Base-by-base conservation (phyloP, 352 stramenopile genomes). In the Globisporangium barbulae region DNA sequence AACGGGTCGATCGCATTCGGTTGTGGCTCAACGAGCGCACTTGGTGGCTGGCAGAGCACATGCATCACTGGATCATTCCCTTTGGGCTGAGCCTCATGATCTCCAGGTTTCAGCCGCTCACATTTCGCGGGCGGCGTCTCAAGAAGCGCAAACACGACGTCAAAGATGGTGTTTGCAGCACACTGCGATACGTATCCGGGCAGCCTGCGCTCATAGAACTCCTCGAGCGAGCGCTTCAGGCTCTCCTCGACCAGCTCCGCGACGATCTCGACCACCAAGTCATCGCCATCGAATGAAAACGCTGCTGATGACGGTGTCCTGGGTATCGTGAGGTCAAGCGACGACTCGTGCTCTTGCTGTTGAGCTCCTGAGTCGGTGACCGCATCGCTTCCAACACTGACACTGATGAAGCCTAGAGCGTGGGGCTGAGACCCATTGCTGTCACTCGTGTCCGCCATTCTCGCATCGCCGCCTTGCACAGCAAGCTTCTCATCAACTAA, bases 141-240 rank as follows among this genome's bases (percentile, higher is more conserved):
- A 2, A 61, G 19, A 41, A 61, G 65, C 12, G 55, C 22, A 4
- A 52, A 41, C 0, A 76, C 19, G 21, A 57, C 37, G 2, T 70
- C 49, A 19, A 80, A 61, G n/a, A 87, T 15, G 10, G 75, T 37
- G 0, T 45, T 33, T 1, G 48, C 47, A 3, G 73, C 44, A 21
- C 62, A 70, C 13, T 53, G 22, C 12, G 77, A 64, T 0, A 72
- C 55, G 53, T 71, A 86, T 10, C 42, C 47, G 15, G 69, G 59
- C 28, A 90, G 64, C 2, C 59, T 70, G 0, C 50, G 25, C 28
- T 63, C 53, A 13, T 81, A 68, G 25, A 78, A 70, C 1, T 22
- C 61, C 31, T 74, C 67, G 2, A 82, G 53, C 19, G 73, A 73
- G 21, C 63, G 9, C 9, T 25, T 28, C 9, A 72, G 48, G 7